A percentile compares a stretch with the other conserved stretches of the same genome.
Conservation (phyloP, 805 yeast genomes). For the Candida anglica region DNA sequence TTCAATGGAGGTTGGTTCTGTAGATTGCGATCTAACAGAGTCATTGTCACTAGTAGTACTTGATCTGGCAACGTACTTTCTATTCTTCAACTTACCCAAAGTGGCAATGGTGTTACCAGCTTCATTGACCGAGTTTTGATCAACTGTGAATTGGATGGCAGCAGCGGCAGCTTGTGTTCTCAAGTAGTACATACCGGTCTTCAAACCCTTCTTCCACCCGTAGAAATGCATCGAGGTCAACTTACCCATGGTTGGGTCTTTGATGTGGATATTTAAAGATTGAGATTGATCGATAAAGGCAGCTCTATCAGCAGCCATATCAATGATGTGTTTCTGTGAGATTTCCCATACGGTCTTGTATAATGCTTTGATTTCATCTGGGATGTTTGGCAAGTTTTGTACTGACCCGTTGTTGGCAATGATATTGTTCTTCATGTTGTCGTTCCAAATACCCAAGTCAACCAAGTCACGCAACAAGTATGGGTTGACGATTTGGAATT, state of each 20-base stretch:
- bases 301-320: conserved; percentile 70
- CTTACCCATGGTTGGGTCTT: conserved; percentile 92
- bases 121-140: conserved; percentile 35
- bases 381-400: conserved; percentile 51
- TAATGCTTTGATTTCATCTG: conserved; percentile 49
- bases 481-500: conserved; percentile 61
- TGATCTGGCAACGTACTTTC: conserved; percentile 24
- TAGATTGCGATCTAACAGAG: conserved; percentile 23
- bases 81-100: conserved; percentile 35
- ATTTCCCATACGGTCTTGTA: conserved; percentile 64
- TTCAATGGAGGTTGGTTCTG: conserved; percentile 42
- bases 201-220: conserved; percentile 97
- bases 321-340: conserved; percentile 54
- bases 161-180: conserved; percentile 97
- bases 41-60: conserved; percentile 15
- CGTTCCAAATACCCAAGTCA: conserved; percentile 56
- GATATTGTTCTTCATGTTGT: conserved; percentile 53
- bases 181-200: conserved; percentile 97
- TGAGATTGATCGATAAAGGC: conserved; percentile 90
- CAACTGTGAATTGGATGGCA: conserved; percentile 81
- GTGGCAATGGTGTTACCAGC: conserved; percentile 38
- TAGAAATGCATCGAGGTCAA: conserved; percentile 97
- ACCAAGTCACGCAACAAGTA: conserved; percentile 55
- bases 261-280: conserved; percentile 83
- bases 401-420: conserved; percentile 56